Evolutionary conservation across 208 protist genomes (phyloP).

Genomic region (Trypanosoma conorhini): DNA sequence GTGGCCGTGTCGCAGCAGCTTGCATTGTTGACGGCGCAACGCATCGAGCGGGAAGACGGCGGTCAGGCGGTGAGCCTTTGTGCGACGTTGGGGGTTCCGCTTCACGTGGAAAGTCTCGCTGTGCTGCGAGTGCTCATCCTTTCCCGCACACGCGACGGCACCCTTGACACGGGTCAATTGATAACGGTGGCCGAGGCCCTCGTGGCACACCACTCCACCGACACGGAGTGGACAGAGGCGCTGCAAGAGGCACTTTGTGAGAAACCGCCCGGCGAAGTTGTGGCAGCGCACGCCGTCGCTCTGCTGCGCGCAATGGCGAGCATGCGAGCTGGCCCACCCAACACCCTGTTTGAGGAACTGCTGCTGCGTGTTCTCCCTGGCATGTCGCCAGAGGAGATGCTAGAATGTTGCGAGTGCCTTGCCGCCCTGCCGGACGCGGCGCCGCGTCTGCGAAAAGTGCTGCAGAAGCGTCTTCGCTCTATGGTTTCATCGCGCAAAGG

Average conservation of each 20-base stretch:
- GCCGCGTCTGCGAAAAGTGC: neutral
- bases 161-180: slow-evolving; percentile 7
- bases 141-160: neutral
- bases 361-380: slow-evolving; percentile 15
- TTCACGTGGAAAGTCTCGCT: slow-evolving; percentile 16
- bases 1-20: slow-evolving; percentile 14
- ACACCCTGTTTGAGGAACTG: slow-evolving; percentile 11
- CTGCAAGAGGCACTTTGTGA: slow-evolving; percentile 15
- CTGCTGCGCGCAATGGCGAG: slow-evolving; percentile 13
- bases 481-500: neutral
- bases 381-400: slow-evolving; percentile 23
- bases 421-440: slow-evolving; percentile 2
- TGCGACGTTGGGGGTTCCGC: slow-evolving; percentile 15
- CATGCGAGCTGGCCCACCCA: neutral
- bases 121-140: slow-evolving; percentile 15
- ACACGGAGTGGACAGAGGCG: slow-evolving; percentile 12
- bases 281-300: slow-evolving; percentile 7
- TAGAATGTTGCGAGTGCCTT: slow-evolving; percentile 22
- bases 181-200: slow-evolving; percentile 10
- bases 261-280: neutral
- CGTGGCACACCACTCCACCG: neutral
- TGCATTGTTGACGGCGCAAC: slow-evolving; percentile 19
- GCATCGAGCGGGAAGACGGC: slow-evolving; percentile 11
- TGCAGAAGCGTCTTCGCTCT: neutral
- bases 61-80: slow-evolving; percentile 18